Base-by-base conservation (phyloP, 192 early-diverging fungal genomes). In the Kappamyces sp. region DNA sequence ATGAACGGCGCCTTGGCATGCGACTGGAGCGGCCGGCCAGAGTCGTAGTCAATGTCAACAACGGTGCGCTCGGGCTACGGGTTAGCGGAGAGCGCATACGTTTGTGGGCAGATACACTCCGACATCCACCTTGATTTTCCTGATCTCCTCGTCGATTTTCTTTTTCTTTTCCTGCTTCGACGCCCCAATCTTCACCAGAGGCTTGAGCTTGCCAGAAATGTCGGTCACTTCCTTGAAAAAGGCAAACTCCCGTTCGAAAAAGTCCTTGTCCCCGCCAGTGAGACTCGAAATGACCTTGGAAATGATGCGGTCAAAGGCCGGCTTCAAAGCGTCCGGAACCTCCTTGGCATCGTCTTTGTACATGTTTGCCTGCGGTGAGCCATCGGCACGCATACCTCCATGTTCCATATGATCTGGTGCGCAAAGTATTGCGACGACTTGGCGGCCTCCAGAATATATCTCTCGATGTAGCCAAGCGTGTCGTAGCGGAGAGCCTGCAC, bases 391-490 rank as follows among this genome's bases (percentile, higher is more conserved):
- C 22, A 22, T 22, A 22, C 22, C 22, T 96, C 88, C 96, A 99
- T 99, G 70, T 99, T 99, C 96, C 96, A 99, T 49, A 99, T 95
- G 49, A 99, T 97, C 76, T 99, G 96, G 72, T 99, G 96, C 32
- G 96, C 95, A 83, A 99, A 99, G 12, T 91, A 81, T 72, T 96
- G 95, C 35, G 93, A 96, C 7, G 88, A 86, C 61, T 84, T 81
- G 4, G 89, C 96, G 2, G 96, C 88, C n/a, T 87, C 85, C 62
- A 99, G 70, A 45, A 99, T 96, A 54, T 88, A 97, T 31, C 85
- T 79, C 68, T 95, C 94, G n/a, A 94, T 83, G 67, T 99, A 98
- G 32, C 96, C 78, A 42, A 84, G 69, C 8, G 73, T 68, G 59
- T 98, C 94, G 60, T 88, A 74, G 34, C 94, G 87, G 41, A 99